Evolutionary conservation across 768 basidiomycete genomes (phyloP), one percentile per base, ranked within the genome.

Genomic region (Hygrocybe punicea): DNA sequence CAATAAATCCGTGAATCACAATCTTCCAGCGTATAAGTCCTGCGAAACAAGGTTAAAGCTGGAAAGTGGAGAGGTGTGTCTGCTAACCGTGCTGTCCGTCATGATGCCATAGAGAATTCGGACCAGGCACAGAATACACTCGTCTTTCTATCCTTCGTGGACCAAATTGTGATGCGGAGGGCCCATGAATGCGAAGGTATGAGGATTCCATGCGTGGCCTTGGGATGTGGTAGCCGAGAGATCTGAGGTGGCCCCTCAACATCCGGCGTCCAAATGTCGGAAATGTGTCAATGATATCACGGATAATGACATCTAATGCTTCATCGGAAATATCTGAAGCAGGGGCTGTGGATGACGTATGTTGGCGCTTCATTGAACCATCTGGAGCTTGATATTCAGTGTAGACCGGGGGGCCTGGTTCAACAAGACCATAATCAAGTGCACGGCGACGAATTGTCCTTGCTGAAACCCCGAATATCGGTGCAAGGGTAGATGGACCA

Each of bases 1-100:
- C 76, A 10, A 79, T 72, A 53, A 76, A 77, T 1, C 69, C 71
- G 60, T 78, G 77, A 2, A 73, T 71, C 2, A 77, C 71, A 42
- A 76, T 67, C 45, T 68, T 67, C 64, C 66, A 77, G 4, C 50
- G 58, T 47, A 77, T 77, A 11, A 75, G 67, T 4, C 67, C 73
- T 72, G 4, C 33, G 35, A 19, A 58, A n/a, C 67, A 24, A 72
- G 62, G 36, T 67, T 64, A 58, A 58, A 71, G 1, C 56, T 51
- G 23, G 69, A 69, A 2, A 36, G 6, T 25, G 14, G 8, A 21
- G 16, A 58, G 55, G 44, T n/a, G 11, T 54, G 4, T 23, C 3
- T n/a, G 25, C 14, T n/a, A 4, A 69, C 72, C 68, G 58, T 73
- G 75, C 48, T 76, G 69, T 4, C 29, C 29, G 8, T 29, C 29